A percentile compares a stretch with the other conserved stretches of the same genome.
Evolutionary conservation across 805 yeast species (phyloP).

Genomic region (Candida germanica): DNA sequence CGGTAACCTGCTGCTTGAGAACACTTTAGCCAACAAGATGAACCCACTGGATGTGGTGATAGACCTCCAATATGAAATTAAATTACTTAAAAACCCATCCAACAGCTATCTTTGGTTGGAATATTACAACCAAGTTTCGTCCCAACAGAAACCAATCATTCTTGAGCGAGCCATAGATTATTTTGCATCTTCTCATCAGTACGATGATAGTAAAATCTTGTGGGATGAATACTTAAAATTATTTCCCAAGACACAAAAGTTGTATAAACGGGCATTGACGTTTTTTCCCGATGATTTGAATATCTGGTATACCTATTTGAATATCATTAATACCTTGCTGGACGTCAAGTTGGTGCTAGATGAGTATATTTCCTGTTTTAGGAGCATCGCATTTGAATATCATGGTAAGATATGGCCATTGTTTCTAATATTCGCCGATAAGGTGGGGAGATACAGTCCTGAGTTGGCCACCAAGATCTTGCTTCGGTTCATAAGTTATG

Average conservation of each 20-base stretch:
- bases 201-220: constrained; percentile 45
- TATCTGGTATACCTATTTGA: constrained; percentile 8
- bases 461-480: constrained; percentile 3
- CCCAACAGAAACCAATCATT: constrained; percentile 43
- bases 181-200: constrained; percentile 15
- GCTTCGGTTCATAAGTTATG: constrained; percentile 9
- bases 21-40: no score
- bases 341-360: constrained; percentile 8
- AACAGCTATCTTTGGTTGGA: constrained; percentile 43
- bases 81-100: constrained; percentile 30
- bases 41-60: constrained; percentile 12
- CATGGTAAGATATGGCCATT: constrained; percentile 30
- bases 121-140: constrained; percentile 25
- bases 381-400: constrained; percentile 1
- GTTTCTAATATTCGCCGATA: constrained; percentile 54
- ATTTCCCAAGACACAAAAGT: constrained; percentile 32
- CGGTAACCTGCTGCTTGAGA: no score
- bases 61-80: constrained; percentile 36
- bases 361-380: constrained; percentile 9
- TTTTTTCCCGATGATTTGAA: constrained; percentile 5
- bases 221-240: constrained; percentile 51
- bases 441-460: constrained; percentile 3
- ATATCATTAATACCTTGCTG: constrained; percentile 7
- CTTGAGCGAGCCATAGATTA: constrained; percentile 45
- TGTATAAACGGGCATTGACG: constrained; percentile 39